phyloP scores from a whole-genome alignment of 2,329 filamentous ascomycete genomes.

The Colletotrichum viniferum region DNA sequence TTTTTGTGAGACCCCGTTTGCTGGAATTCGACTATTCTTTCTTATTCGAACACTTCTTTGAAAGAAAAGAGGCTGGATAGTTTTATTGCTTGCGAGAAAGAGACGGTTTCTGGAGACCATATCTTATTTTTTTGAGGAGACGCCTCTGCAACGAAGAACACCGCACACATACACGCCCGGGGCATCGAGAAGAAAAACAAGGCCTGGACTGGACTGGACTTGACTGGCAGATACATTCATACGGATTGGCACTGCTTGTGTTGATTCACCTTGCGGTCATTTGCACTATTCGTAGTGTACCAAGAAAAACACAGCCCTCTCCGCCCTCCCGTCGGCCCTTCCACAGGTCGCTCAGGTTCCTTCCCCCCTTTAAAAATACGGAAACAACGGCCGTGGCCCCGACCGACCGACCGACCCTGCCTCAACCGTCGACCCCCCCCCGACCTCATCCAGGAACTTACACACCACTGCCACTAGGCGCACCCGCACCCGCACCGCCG shows the following conservation, averaged over 20 bases:
- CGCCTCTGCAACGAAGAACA: neutral
- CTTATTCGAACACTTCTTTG: neutral
- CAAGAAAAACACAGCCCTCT: neutral
- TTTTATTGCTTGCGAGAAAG: neutral
- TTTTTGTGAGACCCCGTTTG: neutral
- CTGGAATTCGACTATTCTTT: slow-evolving; percentile 5
- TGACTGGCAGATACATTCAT: neutral
- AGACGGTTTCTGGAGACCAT: neutral
- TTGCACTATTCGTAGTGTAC: neutral
- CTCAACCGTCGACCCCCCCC: neutral
- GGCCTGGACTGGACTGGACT: neutral
- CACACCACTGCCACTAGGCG: neutral
- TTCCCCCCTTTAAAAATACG: neutral
- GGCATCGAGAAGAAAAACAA: neutral
- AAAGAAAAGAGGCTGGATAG: slow-evolving; percentile 9
- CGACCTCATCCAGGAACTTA: slow-evolving; percentile 12
- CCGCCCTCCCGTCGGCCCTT: neutral
- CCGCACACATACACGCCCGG: neutral
- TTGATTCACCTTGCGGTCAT: neutral
- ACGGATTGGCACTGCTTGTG: neutral
- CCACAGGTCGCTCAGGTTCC: neutral
- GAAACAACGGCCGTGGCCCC: slow-evolving; percentile 14
- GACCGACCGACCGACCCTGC: neutral
- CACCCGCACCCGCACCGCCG: neutral
- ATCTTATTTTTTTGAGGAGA: neutral